Evolutionary conservation across 2,329 filamentous ascomycete species (phyloP), one percentile per base, ranked within the genome.

Genomic region (Madurella fahalii): DNA sequence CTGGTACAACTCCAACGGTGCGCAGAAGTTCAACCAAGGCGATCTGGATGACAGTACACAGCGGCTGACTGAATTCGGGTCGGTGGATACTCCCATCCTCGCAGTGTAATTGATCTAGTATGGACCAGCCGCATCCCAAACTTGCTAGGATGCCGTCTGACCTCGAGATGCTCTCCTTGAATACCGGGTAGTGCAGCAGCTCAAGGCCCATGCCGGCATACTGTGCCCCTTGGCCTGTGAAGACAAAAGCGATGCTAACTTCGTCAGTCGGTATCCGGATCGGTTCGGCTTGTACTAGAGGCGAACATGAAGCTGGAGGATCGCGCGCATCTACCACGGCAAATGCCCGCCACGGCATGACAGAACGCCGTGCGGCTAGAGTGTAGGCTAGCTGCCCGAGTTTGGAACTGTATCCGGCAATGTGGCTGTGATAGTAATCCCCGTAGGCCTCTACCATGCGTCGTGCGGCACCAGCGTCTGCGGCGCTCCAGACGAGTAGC

Each of bases 21-120:
- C 50, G 44, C 1, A 72, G 47, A 0, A 70, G 62, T 12, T 70
- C 67, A 1, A 72, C 63, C 2, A 73, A 57, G 0, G 64, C 69
- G 13, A 72, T 53, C 39, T 73, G 71, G 0, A 72, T 25, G 2
- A 63, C 68, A 0, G 69, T 71, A 0, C 60, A 68, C 1, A 68
- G 54, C 0, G 68, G 67, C 43, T 71, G 69, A 2, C 66, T 64
- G 15, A 65, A 64, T 15, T 66, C 61, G 0, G 48, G n/a, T 37
- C 45, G 39, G 42, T 15, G 4, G 13, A 12, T 15, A 11, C 11
- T 37, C 34, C 11, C 34, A 37, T 37, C 11, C 34, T 12, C 34
- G 13, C 34, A 4, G 13, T 11, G 13, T 15, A 37, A 9, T 12
- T 11, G 34, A 11, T 54, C 55, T 20, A 18, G 41, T 3, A 55